These are phyloP conservation scores for Tillandsia leiboldiana DNA, from an alignment of 176 grass and related monocot species.

Conservation along the genomic window DNA sequence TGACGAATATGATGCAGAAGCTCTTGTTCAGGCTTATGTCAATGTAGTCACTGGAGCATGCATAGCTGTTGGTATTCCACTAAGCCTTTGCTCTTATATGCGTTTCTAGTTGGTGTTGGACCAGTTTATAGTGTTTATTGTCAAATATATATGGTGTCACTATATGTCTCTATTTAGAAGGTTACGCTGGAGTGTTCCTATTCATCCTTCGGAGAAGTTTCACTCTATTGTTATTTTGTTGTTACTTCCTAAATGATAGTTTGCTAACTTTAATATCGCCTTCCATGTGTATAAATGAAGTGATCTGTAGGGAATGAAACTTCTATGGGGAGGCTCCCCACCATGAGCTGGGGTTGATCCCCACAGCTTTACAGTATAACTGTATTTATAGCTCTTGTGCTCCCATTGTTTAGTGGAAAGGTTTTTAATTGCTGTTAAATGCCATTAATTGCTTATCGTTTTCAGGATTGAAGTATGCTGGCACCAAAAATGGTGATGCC, in stretches of 20 bases:
- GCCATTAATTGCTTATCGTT: constrained; percentile 1
- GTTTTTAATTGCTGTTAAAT: background rate
- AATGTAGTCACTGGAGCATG: constrained; percentile 87
- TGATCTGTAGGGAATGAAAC: too few species aligned
- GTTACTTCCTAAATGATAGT: too few species aligned
- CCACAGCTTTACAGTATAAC: background rate
- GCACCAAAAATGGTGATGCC: constrained; percentile 81
- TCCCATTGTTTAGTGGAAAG: background rate
- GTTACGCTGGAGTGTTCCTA: too few species aligned
- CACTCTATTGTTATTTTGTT: too few species aligned
- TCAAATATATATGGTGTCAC: background rate
- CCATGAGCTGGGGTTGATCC: background rate
- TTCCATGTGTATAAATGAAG: too few species aligned
- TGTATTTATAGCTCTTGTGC: background rate
- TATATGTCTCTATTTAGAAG: too few species aligned
- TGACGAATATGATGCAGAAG: constrained; percentile 70
- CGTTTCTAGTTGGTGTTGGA: background rate
- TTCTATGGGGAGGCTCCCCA: too few species aligned
- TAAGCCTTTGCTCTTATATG: constrained; percentile 4
- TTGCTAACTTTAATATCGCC: too few species aligned
- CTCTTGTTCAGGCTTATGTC: constrained; percentile 87
- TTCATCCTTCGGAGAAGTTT: too few species aligned
- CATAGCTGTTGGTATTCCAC: constrained; percentile 71
- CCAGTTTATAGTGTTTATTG: background rate
- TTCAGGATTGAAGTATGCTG: constrained; percentile 89